Conservation (phyloP, 345 rosid species). For the Clarkia xantiana region DNA sequence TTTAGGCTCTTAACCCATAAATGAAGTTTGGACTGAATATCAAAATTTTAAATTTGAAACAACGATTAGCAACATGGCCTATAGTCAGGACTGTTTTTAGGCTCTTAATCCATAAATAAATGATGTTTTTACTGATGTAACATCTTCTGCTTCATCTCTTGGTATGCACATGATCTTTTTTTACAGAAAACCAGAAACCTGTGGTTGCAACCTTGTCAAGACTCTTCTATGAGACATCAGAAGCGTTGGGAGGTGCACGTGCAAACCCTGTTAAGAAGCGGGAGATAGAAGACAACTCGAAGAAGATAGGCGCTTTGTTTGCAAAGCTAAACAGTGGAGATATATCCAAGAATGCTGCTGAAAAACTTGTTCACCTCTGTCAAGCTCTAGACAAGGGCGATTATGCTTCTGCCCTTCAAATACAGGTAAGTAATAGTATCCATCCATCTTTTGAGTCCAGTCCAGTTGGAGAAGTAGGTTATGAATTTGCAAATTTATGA, state of each 20-base stretch:
- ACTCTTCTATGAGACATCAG: conserved; percentile 91
- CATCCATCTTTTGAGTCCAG: no score
- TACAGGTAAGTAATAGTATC: conserved; percentile 41
- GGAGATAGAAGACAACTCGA: conserved; percentile 94
- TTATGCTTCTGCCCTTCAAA: conserved; percentile 66
- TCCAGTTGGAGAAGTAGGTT: no score
- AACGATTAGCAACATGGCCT: no score
- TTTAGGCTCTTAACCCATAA: no score
- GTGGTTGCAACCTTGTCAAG: conserved; percentile 66
- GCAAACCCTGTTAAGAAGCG: conserved; percentile 85
- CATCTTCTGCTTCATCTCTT: no score
- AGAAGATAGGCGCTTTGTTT: conserved; percentile 81
- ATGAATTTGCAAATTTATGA: no score
- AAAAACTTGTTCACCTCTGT: conserved; percentile 79
- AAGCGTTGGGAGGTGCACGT: conserved; percentile 84
- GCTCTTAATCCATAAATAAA: no score
- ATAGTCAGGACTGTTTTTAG: no score
- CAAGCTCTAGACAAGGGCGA: conserved; percentile 76
- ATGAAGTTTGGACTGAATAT: no score
- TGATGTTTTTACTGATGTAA: no score
- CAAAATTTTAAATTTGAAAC: no score
- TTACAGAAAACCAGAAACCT: conserved; percentile 65
- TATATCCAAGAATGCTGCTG: conserved; percentile 83
- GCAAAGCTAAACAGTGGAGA: conserved; percentile 84
- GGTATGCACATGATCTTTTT: no score